Base-by-base conservation (phyloP, 148 eudicot genomes). In the Rhododendron kiyosumense region DNA sequence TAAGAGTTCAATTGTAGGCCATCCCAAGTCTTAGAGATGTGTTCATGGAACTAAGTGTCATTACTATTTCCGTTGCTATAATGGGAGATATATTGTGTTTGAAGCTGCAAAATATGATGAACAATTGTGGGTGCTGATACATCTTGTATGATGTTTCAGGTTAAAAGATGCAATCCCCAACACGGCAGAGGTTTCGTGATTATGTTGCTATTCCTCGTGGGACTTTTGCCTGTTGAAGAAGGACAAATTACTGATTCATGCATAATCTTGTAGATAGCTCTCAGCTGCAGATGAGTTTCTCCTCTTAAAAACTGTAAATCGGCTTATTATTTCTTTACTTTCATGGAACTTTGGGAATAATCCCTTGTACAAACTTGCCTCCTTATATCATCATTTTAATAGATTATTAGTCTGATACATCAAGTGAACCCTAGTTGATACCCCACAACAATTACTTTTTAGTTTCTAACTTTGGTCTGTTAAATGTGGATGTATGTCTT, bases 211-310 rank as follows among this genome's bases (percentile, higher is more conserved):
- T 85, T 65, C 24, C 67, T 24, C 30, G n/a, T 86, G 54, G n/a
- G 54, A 67, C 49, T 81, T 75, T 38, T 75, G 2, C 59, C 41
- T 83, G 81, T 71, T 76, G 52, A 73, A 78, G 88, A 41, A 85
- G 45, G 90, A 91, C 84, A 86, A 81, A 86, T 86, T 87, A 69
- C 87, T 84, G 78, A 88, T 52, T 86, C 88, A 75, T 89, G 92
- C 93, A 84, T 90, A 90, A 89, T 88, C 88, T 91, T 92, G 93
- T 96, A 94, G 96, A 92, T 91, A 90, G 91, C 89, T 89, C 89
- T 85, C 91, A 80, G 89, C 87, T 85, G 96, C 97, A 96, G 98
- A 95, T 96, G 98, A 95, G 98, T 94, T 91, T 93, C 95, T 95
- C 89, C 97, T 92, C 94, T 90, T 90, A 86, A 91, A 93, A 94